These are phyloP conservation scores for Paramecium octaurelia DNA, from an alignment of 73 alveolate species.

Conservation along the genomic window DNA sequence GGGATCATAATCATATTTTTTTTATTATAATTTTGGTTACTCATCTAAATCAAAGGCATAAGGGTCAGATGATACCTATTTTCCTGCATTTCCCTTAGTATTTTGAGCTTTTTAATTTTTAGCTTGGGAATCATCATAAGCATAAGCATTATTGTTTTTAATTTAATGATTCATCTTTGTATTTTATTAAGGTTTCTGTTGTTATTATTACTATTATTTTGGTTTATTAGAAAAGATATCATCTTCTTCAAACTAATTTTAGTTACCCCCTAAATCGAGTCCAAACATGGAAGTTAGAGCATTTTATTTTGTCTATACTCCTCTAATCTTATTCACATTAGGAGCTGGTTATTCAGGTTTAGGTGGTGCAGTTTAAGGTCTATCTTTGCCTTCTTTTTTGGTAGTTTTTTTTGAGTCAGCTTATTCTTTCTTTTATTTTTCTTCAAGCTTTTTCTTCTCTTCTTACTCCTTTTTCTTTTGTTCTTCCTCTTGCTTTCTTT, in stretches of 20 bases:
- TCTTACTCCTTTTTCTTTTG: neutral
- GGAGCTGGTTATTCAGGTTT: constrained; percentile 43
- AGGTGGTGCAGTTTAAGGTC: constrained; percentile 49
- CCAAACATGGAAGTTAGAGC: constrained; percentile 28
- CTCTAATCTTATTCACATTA: constrained; percentile 44
- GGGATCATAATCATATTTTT: constrained; percentile 61
- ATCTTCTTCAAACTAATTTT: constrained; percentile 3
- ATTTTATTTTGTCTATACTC: constrained; percentile 9
- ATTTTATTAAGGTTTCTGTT: neutral
- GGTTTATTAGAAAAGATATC: neutral
- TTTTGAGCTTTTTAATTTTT: neutral
- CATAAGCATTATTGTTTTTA: neutral
- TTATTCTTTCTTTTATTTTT: neutral
- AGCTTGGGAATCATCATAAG: neutral
- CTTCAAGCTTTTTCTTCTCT: neutral
- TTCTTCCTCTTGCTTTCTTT: neutral
- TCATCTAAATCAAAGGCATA: constrained; percentile 67
- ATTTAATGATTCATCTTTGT: neutral
- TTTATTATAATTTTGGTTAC: neutral
- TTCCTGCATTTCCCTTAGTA: neutral
- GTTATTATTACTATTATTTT: constrained; percentile 15
- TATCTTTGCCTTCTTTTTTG: neutral
- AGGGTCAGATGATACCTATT: constrained; percentile 47
- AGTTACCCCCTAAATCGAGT: constrained; percentile 2
- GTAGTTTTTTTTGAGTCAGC: neutral